Evolutionary conservation across 768 basidiomycete species (phyloP), one percentile per base, ranked within the genome.

Genomic region (Sarcomyxa edulis): DNA sequence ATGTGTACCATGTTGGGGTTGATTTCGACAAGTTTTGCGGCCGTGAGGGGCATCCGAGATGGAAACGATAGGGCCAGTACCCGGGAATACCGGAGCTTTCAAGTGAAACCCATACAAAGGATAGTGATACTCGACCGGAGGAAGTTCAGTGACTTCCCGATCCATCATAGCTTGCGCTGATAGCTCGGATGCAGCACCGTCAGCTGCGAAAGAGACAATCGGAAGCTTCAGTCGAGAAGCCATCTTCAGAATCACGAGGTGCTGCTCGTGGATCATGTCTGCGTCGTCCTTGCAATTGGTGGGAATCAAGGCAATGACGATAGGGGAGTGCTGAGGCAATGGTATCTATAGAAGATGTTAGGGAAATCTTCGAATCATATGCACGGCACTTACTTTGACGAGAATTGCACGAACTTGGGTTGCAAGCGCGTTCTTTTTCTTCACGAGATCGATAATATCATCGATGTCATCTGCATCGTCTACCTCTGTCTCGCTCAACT

Each of bases 331-430:
- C n/a, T 47, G 35, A 4, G 54, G 53, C 11, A 56, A 35, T 3
- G 50, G 53, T 19, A 58, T 27, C 55, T 52, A 30, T 16, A 24
- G 7, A 18, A n/a, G 26, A 32, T n/a, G 23, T 21, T 6, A 2
- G 12, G 26, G 21, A 27, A 16, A 16, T 23, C 14, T 16, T 29
- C n/a, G 22, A 32, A 16, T 15, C n/a, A 15, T 16, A 3, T 15
- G 12, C 14, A 37, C 18, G 21, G 11, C n/a, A 32, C 43, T 11
- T 33, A 58, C 59, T 45, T 55, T 58, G 4, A 44, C 37, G 5
- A 59, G 27, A 5, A 61, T 56, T 1, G 55, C 58, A 1, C 52
- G 33, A 12, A 49, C 51, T 44, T 61, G 58, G 1, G 46, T 42
- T 0, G 58, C 58, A 2, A 45, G 18, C 0, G 52, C 50, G 5